Conservation (phyloP, 2,329 filamentous ascomycete genomes). For the Cercospora citrullina region DNA sequence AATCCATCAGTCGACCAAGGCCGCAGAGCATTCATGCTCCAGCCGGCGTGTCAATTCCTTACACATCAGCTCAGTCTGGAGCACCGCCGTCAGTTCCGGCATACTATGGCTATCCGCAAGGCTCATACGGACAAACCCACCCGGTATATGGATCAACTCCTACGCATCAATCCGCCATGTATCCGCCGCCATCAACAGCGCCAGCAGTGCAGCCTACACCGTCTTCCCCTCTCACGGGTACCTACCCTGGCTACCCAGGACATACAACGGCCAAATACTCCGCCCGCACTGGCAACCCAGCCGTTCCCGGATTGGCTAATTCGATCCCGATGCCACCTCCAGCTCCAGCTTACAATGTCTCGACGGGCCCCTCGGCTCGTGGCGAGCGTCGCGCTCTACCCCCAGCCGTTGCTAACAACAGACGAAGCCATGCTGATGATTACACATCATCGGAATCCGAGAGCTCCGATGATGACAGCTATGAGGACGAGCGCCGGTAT, state of each 20-base stretch:
- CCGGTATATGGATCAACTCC: conserved; percentile 24
- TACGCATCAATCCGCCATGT: conserved; percentile 26
- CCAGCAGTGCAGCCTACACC: conserved; percentile 21
- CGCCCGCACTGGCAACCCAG: conserved; percentile 29
- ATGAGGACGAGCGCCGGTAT: conserved; percentile 20
- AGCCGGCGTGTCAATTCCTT: conserved; percentile 20
- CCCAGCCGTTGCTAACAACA: neutral
- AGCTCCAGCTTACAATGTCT: conserved; percentile 10
- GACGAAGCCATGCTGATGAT: conserved; percentile 6
- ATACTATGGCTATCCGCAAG: conserved; percentile 24
- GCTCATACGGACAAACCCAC: conserved; percentile 20
- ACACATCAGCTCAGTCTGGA: conserved; percentile 20
- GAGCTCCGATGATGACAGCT: conserved; percentile 22
- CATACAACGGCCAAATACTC: conserved; percentile 26
- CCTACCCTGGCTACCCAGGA: conserved; percentile 23
- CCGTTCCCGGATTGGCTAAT: conserved; percentile 23
- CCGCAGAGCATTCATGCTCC: conserved; percentile 30
- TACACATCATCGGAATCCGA: conserved; percentile 17
- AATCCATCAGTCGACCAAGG: conserved; percentile 21
- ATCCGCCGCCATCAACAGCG: conserved; percentile 28
- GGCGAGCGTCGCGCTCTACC: conserved; percentile 6
- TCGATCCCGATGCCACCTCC: conserved; percentile 16
- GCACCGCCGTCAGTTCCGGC: conserved; percentile 34
- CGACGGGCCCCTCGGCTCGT: conserved; percentile 22
- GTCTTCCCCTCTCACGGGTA: conserved; percentile 17